A percentile compares a stretch with the other conserved stretches of the same genome.
Conservation (phyloP, 805 yeast genomes). For the Yarrowia sp. region DNA sequence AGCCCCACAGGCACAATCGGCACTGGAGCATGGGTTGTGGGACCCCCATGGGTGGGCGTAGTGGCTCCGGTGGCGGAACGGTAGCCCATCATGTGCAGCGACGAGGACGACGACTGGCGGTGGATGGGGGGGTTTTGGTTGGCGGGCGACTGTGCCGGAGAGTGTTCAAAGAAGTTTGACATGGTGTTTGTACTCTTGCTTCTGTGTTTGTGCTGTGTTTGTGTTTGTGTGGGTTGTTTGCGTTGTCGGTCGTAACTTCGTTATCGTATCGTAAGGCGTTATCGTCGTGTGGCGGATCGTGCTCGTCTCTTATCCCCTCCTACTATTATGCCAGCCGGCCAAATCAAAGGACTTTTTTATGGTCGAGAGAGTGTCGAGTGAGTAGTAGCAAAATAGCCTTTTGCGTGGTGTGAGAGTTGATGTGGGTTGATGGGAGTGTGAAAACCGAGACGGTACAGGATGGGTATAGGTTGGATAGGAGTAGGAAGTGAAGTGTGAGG, state of each 20-base stretch:
- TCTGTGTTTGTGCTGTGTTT: too few relatives aligned
- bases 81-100: constrained; percentile 19
- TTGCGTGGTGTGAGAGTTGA: constrained; percentile 10
- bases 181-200: not conserved
- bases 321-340: constrained; percentile 25
- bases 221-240: too few relatives aligned
- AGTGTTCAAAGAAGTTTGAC: constrained; percentile 24
- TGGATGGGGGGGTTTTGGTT: not conserved
- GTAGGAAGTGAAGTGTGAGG: too few relatives aligned
- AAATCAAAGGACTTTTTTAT: constrained; percentile 14
- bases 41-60: not conserved
- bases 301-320: constrained; percentile 2
- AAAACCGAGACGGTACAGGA: too few relatives aligned
- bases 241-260: too few relatives aligned
- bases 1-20: constrained; percentile 14
- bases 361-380: constrained; percentile 18
- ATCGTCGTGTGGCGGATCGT: too few relatives aligned
- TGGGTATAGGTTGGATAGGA: too few relatives aligned
- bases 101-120: constrained; percentile 22
- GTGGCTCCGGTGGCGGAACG: constrained; percentile 6
- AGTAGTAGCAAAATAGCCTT: constrained; percentile 21
- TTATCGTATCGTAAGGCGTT: too few relatives aligned
- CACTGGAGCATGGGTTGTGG: constrained; percentile 7
- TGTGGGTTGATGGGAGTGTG: not conserved
- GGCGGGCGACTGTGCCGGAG: constrained; percentile 20